Evolutionary conservation across 2,329 filamentous ascomycete genomes (phyloP), one percentile per base, ranked within the genome.

Genomic region (Cercospora sp.): DNA sequence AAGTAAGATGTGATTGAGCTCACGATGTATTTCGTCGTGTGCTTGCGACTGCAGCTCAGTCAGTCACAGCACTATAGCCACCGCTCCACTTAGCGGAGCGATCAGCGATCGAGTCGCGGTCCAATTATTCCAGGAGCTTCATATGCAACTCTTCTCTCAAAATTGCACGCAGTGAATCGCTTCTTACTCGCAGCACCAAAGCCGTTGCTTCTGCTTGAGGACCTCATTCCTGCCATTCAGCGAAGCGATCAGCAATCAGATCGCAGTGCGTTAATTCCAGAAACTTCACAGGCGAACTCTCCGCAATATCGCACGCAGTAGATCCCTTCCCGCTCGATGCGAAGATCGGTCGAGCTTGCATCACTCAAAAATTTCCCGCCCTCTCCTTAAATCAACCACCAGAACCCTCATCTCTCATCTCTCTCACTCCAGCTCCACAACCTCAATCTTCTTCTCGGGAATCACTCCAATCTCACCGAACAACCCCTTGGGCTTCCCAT

Each of bases 381-480:
- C 45, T 21, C 45, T n/a, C 24, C 49, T 26, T 13, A 3, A 21
- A 37, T 2, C 16, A 4, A 34, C 32, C 32, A 18, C 18, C 30
- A 21, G 8, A 5, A 18, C 55, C 18, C 34, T 49, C 62, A 40
- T 18, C 28, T 45, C 37, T 43, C 2, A 16, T 21, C 28, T 51
- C 28, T 51, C 70, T 67, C 12, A 24, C 0, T 72, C 67, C 32
- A 74, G 65, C 58, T 67, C 69, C 61, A 72, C 69, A 53, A 72
- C 65, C 67, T 72, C 67, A 70, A 61, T 18, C 51, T 53, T 65
- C 49, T 59, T 55, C 69, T 68, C 63, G 26, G 67, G 67, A 16
- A 69, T 30, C 16, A 69, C 58, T 40, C 73, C 63, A 8, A 69
- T 71, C 58, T 72, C 71, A 9, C 62, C 67, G 32, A 73, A 66